phyloP scores from a whole-genome alignment of 768 basidiomycete genomes.

The Tylopilus plumbeoviolaceoides region DNA sequence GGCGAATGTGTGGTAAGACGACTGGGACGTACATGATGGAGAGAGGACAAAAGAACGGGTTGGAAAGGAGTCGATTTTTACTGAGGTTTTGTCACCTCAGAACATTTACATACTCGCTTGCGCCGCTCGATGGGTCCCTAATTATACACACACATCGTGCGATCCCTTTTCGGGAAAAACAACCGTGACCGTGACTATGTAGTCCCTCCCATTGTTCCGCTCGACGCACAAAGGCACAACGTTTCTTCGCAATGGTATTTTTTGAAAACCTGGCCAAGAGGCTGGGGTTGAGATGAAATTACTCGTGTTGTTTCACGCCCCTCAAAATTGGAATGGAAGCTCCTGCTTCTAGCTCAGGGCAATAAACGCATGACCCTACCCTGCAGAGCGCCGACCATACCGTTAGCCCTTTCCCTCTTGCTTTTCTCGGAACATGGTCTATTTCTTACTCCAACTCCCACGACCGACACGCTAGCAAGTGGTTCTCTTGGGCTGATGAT shows the following conservation, averaged over 20 bases:
- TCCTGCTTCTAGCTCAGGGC: slow-evolving; percentile 13
- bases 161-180: slow-evolving; percentile 11
- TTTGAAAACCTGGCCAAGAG: not conserved
- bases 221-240: not conserved
- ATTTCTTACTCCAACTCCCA: not conserved
- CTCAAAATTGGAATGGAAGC: slow-evolving; percentile 9
- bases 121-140: slow-evolving; percentile 8
- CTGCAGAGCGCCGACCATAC: not conserved
- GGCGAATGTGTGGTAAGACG: not conserved
- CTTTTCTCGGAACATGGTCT: not conserved
- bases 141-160: slow-evolving; percentile 1
- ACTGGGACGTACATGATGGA: slow-evolving; percentile 20
- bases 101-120: slow-evolving; percentile 5
- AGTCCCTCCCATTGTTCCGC: not conserved
- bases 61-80: slow-evolving; percentile 7
- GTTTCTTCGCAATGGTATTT: not conserved
- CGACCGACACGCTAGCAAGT: not conserved
- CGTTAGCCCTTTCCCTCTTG: not conserved
- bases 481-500: no score
- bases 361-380: not conserved
- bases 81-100: not conserved
- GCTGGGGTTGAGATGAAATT: not conserved
- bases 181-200: no score
- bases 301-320: not conserved
- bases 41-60: slow-evolving; percentile 12